Percentiles rank a stretch among this genome's conserved stretches.
Conservation (phyloP, 345 rosid genomes). For the Salix udensis region DNA sequence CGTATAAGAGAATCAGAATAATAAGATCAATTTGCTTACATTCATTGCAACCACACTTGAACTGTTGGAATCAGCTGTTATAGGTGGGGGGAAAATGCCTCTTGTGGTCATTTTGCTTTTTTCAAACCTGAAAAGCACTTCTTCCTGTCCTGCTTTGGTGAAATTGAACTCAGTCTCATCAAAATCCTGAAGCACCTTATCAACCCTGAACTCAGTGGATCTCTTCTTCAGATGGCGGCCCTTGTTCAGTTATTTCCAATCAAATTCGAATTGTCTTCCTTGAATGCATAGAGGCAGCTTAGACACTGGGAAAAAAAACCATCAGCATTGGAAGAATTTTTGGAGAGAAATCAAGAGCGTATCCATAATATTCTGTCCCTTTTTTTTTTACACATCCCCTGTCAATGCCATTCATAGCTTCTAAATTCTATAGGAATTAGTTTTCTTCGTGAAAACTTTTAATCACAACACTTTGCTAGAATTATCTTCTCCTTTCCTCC, state of each 20-base stretch:
- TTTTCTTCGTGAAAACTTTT: no score
- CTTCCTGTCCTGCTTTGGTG: constrained; percentile 11
- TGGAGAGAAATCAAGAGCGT: no score
- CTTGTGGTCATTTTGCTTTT: constrained; percentile 65
- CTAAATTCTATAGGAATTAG: no score
- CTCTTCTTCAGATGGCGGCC: constrained; percentile 21
- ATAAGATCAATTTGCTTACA: constrained; percentile 33
- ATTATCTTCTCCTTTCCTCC: no score
- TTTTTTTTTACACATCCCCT: no score
- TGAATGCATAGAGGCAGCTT: constrained; percentile 54
- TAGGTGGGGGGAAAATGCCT: constrained; percentile 45
- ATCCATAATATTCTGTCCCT: no score
- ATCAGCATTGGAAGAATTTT: no score
- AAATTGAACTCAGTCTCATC: constrained; percentile 20
- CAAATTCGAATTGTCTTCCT: constrained; percentile 23
- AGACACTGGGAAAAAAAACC: no score
- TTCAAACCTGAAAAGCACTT: constrained; percentile 79
- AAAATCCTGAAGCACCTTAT: constrained; percentile 15
- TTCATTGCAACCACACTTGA: constrained; percentile 89
- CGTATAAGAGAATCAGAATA: no score
- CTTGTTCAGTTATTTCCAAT: constrained; percentile 4
- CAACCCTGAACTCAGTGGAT: constrained; percentile 18
- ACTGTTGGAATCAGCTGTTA: constrained; percentile 42
- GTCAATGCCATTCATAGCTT: no score
- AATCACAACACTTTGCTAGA: no score